These are phyloP conservation scores for Pyrenophora seminiperda DNA, from an alignment of 2,329 filamentous ascomycete genomes.

Conservation along the genomic window DNA sequence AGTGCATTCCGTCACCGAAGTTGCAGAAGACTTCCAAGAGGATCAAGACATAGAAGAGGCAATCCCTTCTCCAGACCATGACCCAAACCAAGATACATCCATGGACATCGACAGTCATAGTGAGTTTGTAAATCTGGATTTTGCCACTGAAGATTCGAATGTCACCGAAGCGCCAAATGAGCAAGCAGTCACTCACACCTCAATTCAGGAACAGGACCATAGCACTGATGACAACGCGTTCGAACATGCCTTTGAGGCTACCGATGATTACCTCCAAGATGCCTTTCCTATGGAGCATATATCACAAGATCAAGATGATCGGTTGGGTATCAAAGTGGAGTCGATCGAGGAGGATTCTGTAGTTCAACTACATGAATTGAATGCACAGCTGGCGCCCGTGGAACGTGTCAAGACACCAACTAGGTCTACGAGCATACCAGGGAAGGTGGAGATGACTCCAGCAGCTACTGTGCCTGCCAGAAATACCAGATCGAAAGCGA, in stretches of 20 bases:
- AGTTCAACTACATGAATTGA: slow-evolving; percentile 11
- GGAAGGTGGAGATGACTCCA: slow-evolving; percentile 28
- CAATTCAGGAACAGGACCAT: slow-evolving; percentile 5
- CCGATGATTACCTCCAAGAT: slow-evolving; percentile 14
- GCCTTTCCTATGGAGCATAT: slow-evolving; percentile 2
- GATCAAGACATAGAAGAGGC: neutral
- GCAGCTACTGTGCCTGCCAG: slow-evolving; percentile 34
- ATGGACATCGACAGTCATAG: slow-evolving; percentile 8
- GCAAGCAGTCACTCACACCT: slow-evolving; percentile 6
- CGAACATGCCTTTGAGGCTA: slow-evolving; percentile 12
- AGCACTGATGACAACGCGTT: slow-evolving; percentile 1
- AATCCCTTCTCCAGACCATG: neutral
- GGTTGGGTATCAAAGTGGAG: slow-evolving; percentile 37
- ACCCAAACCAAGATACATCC: slow-evolving; percentile 2
- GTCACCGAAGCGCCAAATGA: slow-evolving; percentile 1
- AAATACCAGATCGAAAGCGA: slow-evolving; percentile 43
- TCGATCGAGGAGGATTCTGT: slow-evolving; percentile 34
- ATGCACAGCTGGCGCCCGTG: neutral
- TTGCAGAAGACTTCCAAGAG: too few species aligned
- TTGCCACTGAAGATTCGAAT: slow-evolving; percentile 5
- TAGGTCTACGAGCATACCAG: slow-evolving; percentile 18
- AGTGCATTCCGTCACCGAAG: neutral
- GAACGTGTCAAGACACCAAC: neutral
- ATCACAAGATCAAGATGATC: slow-evolving; percentile 3
- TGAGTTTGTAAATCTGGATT: slow-evolving; percentile 19